Evolutionary conservation across 352 stramenopile genomes (phyloP).

Genomic region (Phytophthora litchii): DNA sequence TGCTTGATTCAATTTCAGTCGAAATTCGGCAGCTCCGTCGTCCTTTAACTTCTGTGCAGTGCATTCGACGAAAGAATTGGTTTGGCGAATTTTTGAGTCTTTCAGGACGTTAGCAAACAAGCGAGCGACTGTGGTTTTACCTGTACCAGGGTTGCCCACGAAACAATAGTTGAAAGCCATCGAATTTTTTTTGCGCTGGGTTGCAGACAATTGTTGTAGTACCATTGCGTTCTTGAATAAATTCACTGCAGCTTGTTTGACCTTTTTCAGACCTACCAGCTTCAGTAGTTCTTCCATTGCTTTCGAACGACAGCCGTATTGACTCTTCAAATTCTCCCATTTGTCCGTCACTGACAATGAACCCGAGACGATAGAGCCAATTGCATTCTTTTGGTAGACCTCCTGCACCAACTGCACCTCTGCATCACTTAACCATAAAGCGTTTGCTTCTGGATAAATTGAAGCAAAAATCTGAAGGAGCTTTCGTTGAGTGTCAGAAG

Average conservation of each 20-base stretch:
- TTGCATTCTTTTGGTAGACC: not conserved
- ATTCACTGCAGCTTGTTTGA: conserved; percentile 78
- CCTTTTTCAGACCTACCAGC: conserved; percentile 80
- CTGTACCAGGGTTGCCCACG: conserved; percentile 71
- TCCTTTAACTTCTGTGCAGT: conserved; percentile 81
- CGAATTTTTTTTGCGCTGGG: conserved; percentile 74
- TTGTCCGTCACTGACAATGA: conserved; percentile 39
- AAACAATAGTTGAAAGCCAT: conserved; percentile 81
- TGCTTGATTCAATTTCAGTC: conserved; percentile 70
- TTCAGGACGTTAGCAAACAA: conserved; percentile 85
- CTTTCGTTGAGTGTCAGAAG: conserved; percentile 34
- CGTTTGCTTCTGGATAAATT: conserved; percentile 57
- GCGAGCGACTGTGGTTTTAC: conserved; percentile 83
- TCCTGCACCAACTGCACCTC: conserved; percentile 32
- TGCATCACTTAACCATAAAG: conserved; percentile 42
- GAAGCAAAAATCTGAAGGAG: conserved; percentile 54
- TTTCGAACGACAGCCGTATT: conserved; percentile 51
- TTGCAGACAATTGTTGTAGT: conserved; percentile 53
- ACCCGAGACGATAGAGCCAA: not conserved
- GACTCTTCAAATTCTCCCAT: conserved; percentile 68
- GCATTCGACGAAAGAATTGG: conserved; percentile 44
- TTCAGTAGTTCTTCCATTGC: conserved; percentile 86
- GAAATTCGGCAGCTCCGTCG: conserved; percentile 66
- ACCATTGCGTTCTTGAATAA: conserved; percentile 80
- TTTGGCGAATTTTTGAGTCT: conserved; percentile 69